Percentiles rank a stretch among this genome's conserved stretches.
These are phyloP conservation scores for Lobulomyces angularis DNA, from an alignment of 192 early-diverging fungal species.

Conservation along the genomic window DNA sequence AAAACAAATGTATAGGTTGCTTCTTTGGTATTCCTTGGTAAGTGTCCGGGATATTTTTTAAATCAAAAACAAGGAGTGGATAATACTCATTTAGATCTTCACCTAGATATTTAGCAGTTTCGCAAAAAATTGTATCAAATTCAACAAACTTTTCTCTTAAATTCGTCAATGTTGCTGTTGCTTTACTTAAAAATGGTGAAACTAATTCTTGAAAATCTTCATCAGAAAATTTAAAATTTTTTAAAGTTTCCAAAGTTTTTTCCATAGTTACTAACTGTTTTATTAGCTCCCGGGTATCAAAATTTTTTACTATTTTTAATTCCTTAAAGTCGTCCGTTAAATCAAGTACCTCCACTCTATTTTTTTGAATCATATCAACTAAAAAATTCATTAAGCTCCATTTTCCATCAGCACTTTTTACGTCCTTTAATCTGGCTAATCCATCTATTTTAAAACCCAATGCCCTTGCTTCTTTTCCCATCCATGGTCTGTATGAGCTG, in stretches of 20 bases:
- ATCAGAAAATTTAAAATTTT: slow-evolving; percentile 3
- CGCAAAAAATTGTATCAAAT: slow-evolving; percentile 20
- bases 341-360: slow-evolving; percentile 24
- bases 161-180: slow-evolving; percentile 4
- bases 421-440: slow-evolving; percentile 35
- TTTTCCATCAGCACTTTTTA: slow-evolving; percentile 43
- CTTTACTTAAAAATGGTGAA: slow-evolving; percentile 8
- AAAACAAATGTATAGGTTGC: slow-evolving; percentile 21
- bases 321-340: slow-evolving; percentile 21
- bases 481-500: slow-evolving; percentile 33
- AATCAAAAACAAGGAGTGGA: too few relatives aligned
- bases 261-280: slow-evolving; percentile 13
- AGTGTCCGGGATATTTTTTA: too few relatives aligned
- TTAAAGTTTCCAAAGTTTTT: slow-evolving; percentile 5
- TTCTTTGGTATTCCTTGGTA: slow-evolving; percentile 14
- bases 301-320: slow-evolving; percentile 24
- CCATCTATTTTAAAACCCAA: slow-evolving; percentile 44
- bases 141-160: slow-evolving; percentile 7
- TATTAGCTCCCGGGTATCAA: slow-evolving; percentile 20
- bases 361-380: slow-evolving; percentile 35
- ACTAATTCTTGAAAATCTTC: slow-evolving; percentile 11
- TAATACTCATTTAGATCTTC: slow-evolving; percentile 31
- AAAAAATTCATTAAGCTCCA: slow-evolving; percentile 43
- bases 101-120: slow-evolving; percentile 28
- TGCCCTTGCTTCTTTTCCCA: slow-evolving; percentile 39